Base-by-base conservation (phyloP, 2,329 filamentous ascomycete genomes). In the Stromatinia cepivora region DNA sequence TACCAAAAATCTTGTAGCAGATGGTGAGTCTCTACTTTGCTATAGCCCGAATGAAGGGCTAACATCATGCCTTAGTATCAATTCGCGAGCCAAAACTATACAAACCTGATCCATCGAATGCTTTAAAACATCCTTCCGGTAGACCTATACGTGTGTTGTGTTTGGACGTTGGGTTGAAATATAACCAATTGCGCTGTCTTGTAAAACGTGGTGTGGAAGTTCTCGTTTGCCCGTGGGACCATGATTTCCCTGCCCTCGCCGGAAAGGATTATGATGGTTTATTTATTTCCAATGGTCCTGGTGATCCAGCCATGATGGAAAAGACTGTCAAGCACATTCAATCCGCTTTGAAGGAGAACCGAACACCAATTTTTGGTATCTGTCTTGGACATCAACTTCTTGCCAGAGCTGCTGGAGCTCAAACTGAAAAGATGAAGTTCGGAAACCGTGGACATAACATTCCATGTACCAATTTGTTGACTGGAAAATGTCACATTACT, bases 371-470 rank as follows among this genome's bases (percentile, higher is more conserved):
- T 72, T 97, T 98, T 75, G 94, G 94, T 84, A 98, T 98, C 79
- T 98, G 94, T 83, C 83, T 98, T 76, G 94, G 94, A 69, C 94
- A 98, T 80, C 94, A 98, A 82, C 86, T 98, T 75, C 88, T 98
- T 66, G 93, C 94, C 67, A 88, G 93, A 75, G 93, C 94, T 70
- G 89, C 93, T 45, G 94, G 94, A 68, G 94, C 94, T 59, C 85
- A 85, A 59, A 98, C 95, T 0, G 81, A 86, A 77, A 99, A 99
- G 86, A 97, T 99, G 93, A 98, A 98, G 86, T 99, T 97, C 78
- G 95, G 95, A 83, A 99, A 99, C 84, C 92, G 95, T 77, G 95
- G 94, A 56, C 93, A 97, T 85, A 99, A 99, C 83, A 98, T 99
- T 77, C 95, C 95, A 57, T 97, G 94, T 85, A 98, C 94, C 15